A percentile compares a stretch with the other conserved stretches of the same genome.
phyloP scores from a whole-genome alignment of 441 rosid genomes.

The Arabidopsis hybrid region DNA sequence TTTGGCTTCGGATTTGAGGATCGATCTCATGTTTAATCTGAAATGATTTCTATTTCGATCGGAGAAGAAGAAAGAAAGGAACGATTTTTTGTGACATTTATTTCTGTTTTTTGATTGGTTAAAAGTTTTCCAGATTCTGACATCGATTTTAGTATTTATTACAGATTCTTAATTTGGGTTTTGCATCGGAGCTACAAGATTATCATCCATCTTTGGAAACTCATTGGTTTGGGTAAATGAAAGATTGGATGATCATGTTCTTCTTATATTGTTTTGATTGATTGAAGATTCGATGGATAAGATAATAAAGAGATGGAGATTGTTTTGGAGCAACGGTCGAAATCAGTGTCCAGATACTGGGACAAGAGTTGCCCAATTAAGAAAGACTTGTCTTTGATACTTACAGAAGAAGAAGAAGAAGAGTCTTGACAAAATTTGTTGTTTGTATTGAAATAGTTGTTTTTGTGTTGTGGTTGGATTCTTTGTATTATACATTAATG shows the following conservation, averaged over 20 bases:
- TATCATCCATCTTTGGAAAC: conserved; percentile 11
- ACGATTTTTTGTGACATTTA: conserved; percentile 31
- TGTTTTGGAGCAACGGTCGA: conserved; percentile 46
- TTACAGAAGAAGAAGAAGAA: conserved; percentile 28
- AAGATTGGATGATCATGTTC: conserved; percentile 4
- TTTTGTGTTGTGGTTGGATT: conserved; percentile 46
- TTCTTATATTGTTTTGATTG: conserved; percentile 41
- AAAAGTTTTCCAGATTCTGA: conserved; percentile 18
- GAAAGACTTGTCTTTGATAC: conserved; percentile 28
- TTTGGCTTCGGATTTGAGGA: conserved; percentile 12
- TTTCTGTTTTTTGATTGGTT: conserved; percentile 4
- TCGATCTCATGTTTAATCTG: background rate
- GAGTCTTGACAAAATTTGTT: conserved; percentile 34
- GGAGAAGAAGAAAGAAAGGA: conserved; percentile 14
- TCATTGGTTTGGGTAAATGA: too few species aligned
- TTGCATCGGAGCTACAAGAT: background rate
- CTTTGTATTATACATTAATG: conserved; percentile 47
- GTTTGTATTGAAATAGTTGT: conserved; percentile 4
- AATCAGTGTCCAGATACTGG: conserved; percentile 49
- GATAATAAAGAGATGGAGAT: conserved; percentile 48
- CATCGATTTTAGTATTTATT: background rate
- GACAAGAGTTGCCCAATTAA: conserved; percentile 40
- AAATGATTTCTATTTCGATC: conserved; percentile 42
- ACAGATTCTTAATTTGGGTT: conserved; percentile 17
- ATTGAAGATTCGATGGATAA: conserved; percentile 41